Evolutionary conservation across 805 yeast species (phyloP).

Genomic region (Pichia ethanolica): DNA sequence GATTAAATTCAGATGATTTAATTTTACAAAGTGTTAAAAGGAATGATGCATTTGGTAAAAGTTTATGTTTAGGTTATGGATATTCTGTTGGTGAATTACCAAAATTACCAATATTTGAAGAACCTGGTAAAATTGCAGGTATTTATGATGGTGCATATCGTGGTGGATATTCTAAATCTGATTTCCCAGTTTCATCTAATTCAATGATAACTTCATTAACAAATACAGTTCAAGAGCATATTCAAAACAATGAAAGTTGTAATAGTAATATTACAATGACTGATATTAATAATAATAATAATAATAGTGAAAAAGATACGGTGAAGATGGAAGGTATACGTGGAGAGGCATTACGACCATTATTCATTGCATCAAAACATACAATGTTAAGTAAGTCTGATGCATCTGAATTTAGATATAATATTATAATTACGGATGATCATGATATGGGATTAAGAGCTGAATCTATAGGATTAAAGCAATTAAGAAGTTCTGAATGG

Average conservation of each 20-base stretch:
- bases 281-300: not conserved
- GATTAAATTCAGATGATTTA: conserved; percentile 64
- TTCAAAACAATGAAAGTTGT: not conserved
- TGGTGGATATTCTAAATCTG: conserved; percentile 7
- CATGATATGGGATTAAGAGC: conserved; percentile 64
- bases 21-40: conserved; percentile 44
- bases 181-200: conserved; percentile 1
- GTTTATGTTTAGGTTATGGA: conserved; percentile 21
- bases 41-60: conserved; percentile 26
- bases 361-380: conserved; percentile 8
- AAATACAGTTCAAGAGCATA: no score
- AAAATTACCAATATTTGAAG: conserved; percentile 6
- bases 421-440: conserved; percentile 67
- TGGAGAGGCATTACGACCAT: conserved; percentile 7
- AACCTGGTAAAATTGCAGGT: conserved; percentile 8
- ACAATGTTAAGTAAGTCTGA: conserved; percentile 24
- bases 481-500: conserved; percentile 52
- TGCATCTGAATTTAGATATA: conserved; percentile 43
- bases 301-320: no score
- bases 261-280: not conserved
- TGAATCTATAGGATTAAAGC: conserved; percentile 45
- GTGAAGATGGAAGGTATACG: conserved; percentile 1
- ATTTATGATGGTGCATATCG: conserved; percentile 11
- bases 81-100: conserved; percentile 13
- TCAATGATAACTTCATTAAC: not conserved